phyloP scores from a whole-genome alignment of 129 eudicot species.

The Calendula officinalis region DNA sequence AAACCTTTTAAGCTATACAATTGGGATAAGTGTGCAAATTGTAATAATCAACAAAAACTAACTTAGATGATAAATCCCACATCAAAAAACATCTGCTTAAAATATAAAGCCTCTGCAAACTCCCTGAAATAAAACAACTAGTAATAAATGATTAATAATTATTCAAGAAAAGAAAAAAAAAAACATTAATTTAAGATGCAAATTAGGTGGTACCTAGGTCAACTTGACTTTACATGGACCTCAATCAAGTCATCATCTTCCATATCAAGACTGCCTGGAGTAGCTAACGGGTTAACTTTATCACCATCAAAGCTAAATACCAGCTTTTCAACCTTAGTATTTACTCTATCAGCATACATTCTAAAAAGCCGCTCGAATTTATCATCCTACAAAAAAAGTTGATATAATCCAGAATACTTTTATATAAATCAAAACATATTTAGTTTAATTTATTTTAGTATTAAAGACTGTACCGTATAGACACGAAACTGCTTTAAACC shows the following conservation, averaged over 20 bases:
- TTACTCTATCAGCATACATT: conserved; percentile 62
- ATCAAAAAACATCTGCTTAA: conserved; percentile 5
- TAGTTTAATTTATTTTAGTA: conserved; percentile 10
- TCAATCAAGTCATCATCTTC: conserved; percentile 89
- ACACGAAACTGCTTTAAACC: conserved; percentile 62
- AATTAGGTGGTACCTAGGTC: conserved; percentile 43
- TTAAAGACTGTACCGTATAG: conserved; percentile 43
- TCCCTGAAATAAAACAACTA: conserved; percentile 14
- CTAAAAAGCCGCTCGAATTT: conserved; percentile 73
- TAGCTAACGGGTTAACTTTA: conserved; percentile 61
- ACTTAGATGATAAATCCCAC: conserved; percentile 7
- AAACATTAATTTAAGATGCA: not conserved
- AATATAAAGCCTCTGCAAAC: not conserved
- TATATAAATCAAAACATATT: not conserved
- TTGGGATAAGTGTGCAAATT: conserved; percentile 1
- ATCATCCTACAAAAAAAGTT: conserved; percentile 58
- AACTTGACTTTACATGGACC: conserved; percentile 65
- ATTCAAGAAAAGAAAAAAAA: not conserved
- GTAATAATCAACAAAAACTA: conserved; percentile 15
- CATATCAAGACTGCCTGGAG: conserved; percentile 85
- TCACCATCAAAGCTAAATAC: conserved; percentile 90
- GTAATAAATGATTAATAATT: not conserved
- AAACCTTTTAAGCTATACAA: conserved; percentile 18
- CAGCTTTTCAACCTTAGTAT: conserved; percentile 46
- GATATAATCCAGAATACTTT: not conserved